phyloP scores from a whole-genome alignment of 805 yeast species.

The Saccharomycopsis fermentans region DNA sequence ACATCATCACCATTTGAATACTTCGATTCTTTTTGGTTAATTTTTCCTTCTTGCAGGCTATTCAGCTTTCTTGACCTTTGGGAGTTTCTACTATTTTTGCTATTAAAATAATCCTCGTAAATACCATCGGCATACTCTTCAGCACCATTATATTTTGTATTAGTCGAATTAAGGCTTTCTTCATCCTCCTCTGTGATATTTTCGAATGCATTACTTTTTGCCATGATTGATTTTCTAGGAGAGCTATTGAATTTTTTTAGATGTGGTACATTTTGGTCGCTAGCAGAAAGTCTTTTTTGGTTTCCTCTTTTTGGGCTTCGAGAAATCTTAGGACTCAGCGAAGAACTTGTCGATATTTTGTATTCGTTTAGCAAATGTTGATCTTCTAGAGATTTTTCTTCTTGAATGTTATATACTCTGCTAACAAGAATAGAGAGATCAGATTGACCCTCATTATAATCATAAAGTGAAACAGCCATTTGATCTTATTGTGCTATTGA shows the following conservation, averaged over 20 bases:
- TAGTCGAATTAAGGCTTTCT: neutral
- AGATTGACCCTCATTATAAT: neutral
- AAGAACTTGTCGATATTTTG: neutral
- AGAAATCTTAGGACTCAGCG: neutral
- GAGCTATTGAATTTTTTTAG: neutral
- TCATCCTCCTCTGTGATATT: neutral
- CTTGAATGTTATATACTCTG: neutral
- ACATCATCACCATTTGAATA: no score
- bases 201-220: neutral
- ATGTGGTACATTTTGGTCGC: neutral
- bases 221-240: neutral
- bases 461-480: neutral
- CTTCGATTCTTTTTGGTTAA: no score
- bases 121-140: neutral
- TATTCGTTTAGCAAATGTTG: neutral
- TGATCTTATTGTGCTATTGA: neutral
- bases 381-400: neutral
- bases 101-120: neutral
- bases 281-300: neutral
- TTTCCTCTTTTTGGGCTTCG: neutral
- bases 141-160: neutral
- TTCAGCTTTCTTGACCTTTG: neutral
- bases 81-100: neutral
- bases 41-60: neutral
- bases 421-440: neutral